These are phyloP conservation scores for Chlamydomonas asymmetrica DNA, from an alignment of 139 green algal genomes.

Conservation along the genomic window DNA sequence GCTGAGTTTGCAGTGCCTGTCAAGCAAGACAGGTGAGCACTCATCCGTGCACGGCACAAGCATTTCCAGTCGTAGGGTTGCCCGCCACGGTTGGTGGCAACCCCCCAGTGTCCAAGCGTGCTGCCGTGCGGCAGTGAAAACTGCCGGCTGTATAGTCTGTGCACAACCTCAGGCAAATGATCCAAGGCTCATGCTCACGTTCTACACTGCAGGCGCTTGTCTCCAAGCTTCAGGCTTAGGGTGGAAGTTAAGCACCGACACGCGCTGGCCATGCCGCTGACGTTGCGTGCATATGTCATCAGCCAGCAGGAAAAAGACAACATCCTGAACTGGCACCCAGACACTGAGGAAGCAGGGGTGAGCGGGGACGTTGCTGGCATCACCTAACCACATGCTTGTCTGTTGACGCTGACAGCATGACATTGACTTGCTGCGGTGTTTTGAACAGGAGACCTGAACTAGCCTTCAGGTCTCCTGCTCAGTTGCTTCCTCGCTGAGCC, in stretches of 20 bases:
- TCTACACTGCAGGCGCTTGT: slow-evolving; percentile 44
- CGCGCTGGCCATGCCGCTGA: slow-evolving; percentile 46
- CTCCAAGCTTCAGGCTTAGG: slow-evolving; percentile 59
- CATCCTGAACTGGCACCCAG: slow-evolving; percentile 52
- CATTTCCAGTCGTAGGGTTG: too few species aligned
- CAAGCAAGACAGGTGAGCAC: slow-evolving; percentile 63
- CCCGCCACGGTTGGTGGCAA: too few species aligned
- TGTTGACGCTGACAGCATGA: not conserved
- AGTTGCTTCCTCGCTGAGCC: too few species aligned
- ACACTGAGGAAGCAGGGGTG: slow-evolving; percentile 26
- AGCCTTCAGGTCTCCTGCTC: too few species aligned
- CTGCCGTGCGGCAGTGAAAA: not conserved
- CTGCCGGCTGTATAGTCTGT: not conserved
- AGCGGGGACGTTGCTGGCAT: slow-evolving; percentile 5
- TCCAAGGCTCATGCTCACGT: not conserved
- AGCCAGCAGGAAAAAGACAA: slow-evolving; percentile 64
- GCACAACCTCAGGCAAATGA: not conserved
- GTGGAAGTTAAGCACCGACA: slow-evolving; percentile 52
- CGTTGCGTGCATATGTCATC: slow-evolving; percentile 53
- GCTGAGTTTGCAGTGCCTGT: slow-evolving; percentile 66
- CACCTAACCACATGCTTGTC: not conserved
- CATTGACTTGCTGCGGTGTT: too few species aligned
- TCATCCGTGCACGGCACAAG: not conserved
- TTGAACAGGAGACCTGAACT: too few species aligned
- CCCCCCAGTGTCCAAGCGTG: not conserved